Base-by-base conservation (phyloP, 371 early-diverging fungal genomes). In the Apophysomyces sp. region DNA sequence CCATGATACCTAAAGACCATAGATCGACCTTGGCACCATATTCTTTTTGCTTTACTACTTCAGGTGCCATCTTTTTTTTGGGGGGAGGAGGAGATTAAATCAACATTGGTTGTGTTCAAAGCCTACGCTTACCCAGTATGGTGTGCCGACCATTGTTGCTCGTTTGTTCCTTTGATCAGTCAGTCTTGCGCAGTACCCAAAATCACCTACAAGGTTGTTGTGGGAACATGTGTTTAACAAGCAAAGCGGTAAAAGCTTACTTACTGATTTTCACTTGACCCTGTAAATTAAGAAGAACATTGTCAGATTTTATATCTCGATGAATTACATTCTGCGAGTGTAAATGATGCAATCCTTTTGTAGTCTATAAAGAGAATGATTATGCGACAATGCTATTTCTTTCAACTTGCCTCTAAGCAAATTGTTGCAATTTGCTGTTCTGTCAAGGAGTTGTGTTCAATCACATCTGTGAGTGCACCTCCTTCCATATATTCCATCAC, bases 401-500 rank as follows among this genome's bases (percentile, higher is more conserved):
- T 34, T 13, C 29, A 21, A 51, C 57, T 57, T 81, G 90, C 91
- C 81, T 97, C 96, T 27, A 82, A 80, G 54, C 93, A 91, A 41
- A 98, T 89, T 49, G 92, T 87, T 3, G 97, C 91, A 58, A 97
- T 98, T 72, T 97, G 95, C 27, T 78, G 72, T 81, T 98, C 98
- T 21, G 82, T 82, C 83, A 98, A 80, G 39, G 86, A 86, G 72
- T 92, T 94, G 76, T 90, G 87, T 60, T 96, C 97, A 71, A 98
- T 95, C 15, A 97, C 89, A 69, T 98, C 98, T 18, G 97, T 98
- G 67, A 98, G 78, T 3, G 96, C 87, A 29, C 98, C 98, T 29
- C 96, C 97, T 73, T 97, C 96, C 98, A 98, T 98, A 76, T 88
- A 95, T 80, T 98, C 98, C 96, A 98, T 95, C 28, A 98, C 90